Evolutionary conservation across 805 yeast species (phyloP).

Genomic region (Hanseniaspora meyeri): DNA sequence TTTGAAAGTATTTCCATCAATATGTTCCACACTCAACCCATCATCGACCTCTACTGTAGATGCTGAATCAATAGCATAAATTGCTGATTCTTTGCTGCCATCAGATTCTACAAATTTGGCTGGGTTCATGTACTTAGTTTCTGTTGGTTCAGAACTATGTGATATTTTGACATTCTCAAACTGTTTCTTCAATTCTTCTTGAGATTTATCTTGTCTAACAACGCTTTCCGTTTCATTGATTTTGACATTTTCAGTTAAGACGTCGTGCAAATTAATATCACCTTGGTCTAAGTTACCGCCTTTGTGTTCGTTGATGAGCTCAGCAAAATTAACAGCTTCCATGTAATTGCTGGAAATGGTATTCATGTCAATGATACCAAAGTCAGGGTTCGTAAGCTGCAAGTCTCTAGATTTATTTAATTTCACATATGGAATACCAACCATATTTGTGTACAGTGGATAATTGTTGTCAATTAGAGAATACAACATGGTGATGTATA

Average conservation of each 20-base stretch:
- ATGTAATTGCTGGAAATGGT: neutral
- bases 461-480: neutral
- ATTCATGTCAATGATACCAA: neutral
- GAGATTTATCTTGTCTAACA: neutral
- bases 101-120: neutral
- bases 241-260: neutral
- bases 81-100: conserved; percentile 29
- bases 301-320: neutral
- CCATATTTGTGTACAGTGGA: neutral
- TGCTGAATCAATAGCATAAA: conserved; percentile 74
- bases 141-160: neutral
- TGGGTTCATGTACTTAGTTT: neutral
- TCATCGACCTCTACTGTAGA: conserved; percentile 88
- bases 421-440: neutral
- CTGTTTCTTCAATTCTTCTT: neutral
- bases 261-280: neutral
- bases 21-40: conserved; percentile 54
- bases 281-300: neutral
- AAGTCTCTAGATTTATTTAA: neutral
- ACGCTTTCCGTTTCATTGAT: neutral
- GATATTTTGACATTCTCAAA: neutral
- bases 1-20: conserved; percentile 15
- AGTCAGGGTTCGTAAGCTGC: neutral
- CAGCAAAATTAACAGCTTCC: neutral
- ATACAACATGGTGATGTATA: neutral